Base-by-base conservation (phyloP, 2,329 filamentous ascomycete genomes). In the Fusarium abutilonis region DNA sequence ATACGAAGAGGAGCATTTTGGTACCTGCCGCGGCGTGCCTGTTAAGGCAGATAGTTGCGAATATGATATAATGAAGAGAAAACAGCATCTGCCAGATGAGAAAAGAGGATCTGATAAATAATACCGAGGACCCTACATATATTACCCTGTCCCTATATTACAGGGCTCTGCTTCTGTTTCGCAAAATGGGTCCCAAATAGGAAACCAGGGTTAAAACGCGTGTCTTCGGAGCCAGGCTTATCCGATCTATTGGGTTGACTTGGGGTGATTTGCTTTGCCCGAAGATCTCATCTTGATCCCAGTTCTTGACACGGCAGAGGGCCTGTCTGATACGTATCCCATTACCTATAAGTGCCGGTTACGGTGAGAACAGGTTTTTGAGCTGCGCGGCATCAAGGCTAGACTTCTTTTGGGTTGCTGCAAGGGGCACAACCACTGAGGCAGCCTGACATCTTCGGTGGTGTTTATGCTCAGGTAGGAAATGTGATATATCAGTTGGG, bases 241-340 rank as follows among this genome's bases (percentile, higher is more conserved):
- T 41, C 45, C 45, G 19, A 32, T 17, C 34, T 21, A 19, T 29
- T 47, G n/a, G 32, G 19, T 19, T 60, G 23, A 26, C 23, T 26
- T 26, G 23, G 23, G 8, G 23, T 26, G 52, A 52, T 52, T 49
- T 61, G 45, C 41, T 60, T 42, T 41, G 44, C 52, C 43, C 35
- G 47, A 52, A 50, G 36, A 67, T 67, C 54, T 63, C 66, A 68
- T 61, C 50, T 66, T 49, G 29, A 54, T 61, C 39, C 32, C 55
- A 44, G 49, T 39, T 46, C 35, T 38, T 35, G 44, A 34, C 51
- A 46, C 56, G 60, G 41, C 52, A 35, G 42, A 44, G 56, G 47
- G n/a, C 32, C 6, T 41, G 26, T 21, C 17, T 23, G 32, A 35
- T 41, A 38, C 32, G 41, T 34, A n/a, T 34, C 31, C 14, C n/a